Conservation (phyloP, 176 grass and related monocot species). For the Phoenix roebelenii region DNA sequence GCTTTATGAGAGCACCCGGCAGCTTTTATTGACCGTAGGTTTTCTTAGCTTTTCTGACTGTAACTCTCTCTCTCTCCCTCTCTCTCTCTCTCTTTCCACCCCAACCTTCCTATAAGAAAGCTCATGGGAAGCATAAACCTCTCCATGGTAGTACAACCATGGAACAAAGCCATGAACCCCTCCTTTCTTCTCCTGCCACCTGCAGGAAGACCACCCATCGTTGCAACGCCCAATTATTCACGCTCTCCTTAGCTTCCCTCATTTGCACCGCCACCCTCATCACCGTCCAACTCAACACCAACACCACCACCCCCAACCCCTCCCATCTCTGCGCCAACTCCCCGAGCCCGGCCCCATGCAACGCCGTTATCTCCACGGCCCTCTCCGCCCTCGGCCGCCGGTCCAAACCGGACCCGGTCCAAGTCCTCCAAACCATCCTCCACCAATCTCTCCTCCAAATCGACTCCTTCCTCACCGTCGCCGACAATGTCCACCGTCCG, state of each 20-base stretch:
- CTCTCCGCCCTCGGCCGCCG: neutral
- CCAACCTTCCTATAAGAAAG: too few relatives aligned
- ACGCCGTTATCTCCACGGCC: constrained; percentile 25
- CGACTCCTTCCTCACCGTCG: constrained; percentile 11
- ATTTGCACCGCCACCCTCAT: constrained; percentile 17
- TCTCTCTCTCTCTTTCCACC: too few relatives aligned
- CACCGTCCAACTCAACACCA: neutral
- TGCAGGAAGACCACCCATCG: neutral
- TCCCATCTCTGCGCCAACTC: constrained; percentile 36
- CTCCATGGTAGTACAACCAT: neutral
- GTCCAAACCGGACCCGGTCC: neutral
- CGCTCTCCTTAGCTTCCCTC: constrained; percentile 18
- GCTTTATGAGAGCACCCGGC: too few relatives aligned
- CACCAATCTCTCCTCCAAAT: constrained; percentile 19
- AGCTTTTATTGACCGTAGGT: too few relatives aligned
- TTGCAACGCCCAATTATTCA: constrained; percentile 6
- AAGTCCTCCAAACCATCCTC: constrained; percentile 29
- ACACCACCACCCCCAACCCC: neutral
- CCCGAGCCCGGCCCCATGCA: constrained; percentile 36
- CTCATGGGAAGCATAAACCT: too few relatives aligned
- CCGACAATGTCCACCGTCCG: neutral
- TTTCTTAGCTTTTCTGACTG: too few relatives aligned
- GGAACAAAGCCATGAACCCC: constrained; percentile 14
- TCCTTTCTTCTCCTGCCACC: constrained; percentile 23
- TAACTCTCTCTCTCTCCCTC: too few relatives aligned